Percentiles rank a stretch among this genome's conserved stretches.
Conservation (phyloP, 352 stramenopile species). For the Globisporangium cystogenes region DNA sequence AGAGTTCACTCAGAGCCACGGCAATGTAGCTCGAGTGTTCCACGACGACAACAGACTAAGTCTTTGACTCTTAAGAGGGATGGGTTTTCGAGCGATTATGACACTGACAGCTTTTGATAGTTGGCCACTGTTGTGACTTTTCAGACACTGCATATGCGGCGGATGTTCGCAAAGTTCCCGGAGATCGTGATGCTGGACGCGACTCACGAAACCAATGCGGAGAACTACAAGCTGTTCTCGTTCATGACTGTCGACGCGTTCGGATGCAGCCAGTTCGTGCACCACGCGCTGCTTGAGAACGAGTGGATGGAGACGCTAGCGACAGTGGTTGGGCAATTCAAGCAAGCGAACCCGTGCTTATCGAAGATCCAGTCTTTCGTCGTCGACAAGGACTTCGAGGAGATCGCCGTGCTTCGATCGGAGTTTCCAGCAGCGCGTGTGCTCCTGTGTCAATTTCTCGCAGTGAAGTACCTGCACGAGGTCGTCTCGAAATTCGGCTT, state of each 20-base stretch:
- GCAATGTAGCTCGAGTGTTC: background rate
- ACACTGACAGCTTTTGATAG: background rate
- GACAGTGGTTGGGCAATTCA: constrained; percentile 4
- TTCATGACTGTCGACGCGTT: background rate
- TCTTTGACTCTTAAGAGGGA: background rate
- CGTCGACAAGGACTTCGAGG: constrained; percentile 20
- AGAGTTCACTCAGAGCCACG: background rate
- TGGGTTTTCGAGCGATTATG: background rate
- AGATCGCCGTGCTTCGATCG: constrained; percentile 10
- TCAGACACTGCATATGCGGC: background rate
- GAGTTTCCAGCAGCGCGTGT: constrained; percentile 7
- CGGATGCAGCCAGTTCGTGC: background rate
- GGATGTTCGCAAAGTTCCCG: background rate
- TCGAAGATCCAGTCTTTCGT: constrained; percentile 3
- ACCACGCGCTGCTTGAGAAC: background rate
- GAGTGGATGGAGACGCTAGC: background rate
- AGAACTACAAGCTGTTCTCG: background rate
- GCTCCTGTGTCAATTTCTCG: constrained; percentile 14
- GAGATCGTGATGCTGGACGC: background rate
- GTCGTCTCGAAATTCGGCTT: background rate
- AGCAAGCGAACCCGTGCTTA: constrained; percentile 12
- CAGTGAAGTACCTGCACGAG: constrained; percentile 6
- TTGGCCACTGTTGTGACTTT: background rate
- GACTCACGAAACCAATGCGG: background rate
- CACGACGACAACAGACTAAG: background rate